A percentile compares a stretch with the other conserved stretches of the same genome.
Conservation (phyloP, 176 grass and related monocot genomes). For the Dactylis glomerata region DNA sequence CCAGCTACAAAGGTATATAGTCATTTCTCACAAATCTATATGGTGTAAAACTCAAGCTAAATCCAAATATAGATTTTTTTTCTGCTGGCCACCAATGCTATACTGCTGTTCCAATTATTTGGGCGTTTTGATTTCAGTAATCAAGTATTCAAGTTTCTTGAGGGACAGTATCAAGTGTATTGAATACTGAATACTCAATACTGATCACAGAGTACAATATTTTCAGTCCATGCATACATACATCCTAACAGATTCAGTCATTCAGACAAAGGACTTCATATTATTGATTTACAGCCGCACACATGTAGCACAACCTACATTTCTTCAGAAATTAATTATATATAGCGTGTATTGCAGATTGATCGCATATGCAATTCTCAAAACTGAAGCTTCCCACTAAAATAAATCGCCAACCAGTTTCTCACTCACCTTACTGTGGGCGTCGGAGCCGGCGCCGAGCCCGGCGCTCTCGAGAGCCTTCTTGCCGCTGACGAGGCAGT, state of each 20-base stretch:
- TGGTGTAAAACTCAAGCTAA: not conserved
- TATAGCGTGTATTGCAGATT: not conserved
- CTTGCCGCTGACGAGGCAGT: constrained; percentile 90
- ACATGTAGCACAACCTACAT: not conserved
- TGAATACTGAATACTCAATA: not conserved
- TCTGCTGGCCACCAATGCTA: not conserved
- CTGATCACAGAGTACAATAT: not conserved
- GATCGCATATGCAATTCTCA: not conserved
- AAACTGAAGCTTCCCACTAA: not conserved
- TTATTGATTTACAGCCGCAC: not conserved
- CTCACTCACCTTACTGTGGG: constrained; percentile 33
- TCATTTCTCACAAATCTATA: not conserved
- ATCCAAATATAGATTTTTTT: not conserved
- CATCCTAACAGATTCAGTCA: not conserved
- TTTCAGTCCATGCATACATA: not conserved
- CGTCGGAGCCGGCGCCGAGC: constrained; percentile 27
- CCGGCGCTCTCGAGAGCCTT: constrained; percentile 71
- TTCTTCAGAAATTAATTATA: not conserved
- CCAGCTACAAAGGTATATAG: not conserved
- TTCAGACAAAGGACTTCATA: not conserved
- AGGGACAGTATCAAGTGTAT: not conserved
- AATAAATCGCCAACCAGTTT: not conserved
- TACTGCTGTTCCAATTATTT: not conserved
- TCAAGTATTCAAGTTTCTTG: not conserved
- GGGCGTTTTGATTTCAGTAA: not conserved